Conservation (phyloP, 2,329 filamentous ascomycete genomes). For the Exophiala spinifera region DNA sequence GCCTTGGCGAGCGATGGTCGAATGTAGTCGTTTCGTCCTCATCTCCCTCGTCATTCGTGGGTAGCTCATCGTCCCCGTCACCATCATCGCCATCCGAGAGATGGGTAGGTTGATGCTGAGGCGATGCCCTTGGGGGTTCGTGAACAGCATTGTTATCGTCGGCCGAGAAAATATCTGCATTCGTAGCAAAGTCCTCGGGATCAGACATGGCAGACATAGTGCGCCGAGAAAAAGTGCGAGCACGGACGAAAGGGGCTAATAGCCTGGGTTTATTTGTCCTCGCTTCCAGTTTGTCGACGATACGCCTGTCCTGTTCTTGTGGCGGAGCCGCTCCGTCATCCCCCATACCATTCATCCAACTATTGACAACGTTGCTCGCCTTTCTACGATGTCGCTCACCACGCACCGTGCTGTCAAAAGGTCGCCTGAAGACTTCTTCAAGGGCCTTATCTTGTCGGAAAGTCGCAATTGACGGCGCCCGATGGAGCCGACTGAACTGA, state of each 20-base stretch:
- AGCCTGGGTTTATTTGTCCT: constrained; percentile 47
- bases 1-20: constrained; percentile 6
- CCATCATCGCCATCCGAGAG: constrained; percentile 63
- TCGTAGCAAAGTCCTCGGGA: constrained; percentile 48
- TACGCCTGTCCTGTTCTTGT: constrained; percentile 58
- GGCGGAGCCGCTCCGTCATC: constrained; percentile 55
- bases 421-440: constrained; percentile 82
- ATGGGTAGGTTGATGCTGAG: constrained; percentile 35
- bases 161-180: constrained; percentile 33
- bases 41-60: constrained; percentile 71
- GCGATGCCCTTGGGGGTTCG: constrained; percentile 47
- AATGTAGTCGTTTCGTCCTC: constrained; percentile 36
- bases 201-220: constrained; percentile 57
- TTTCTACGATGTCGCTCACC: constrained; percentile 65
- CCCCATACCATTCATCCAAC: constrained; percentile 78
- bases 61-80: constrained; percentile 86
- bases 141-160: constrained; percentile 38
- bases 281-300: constrained; percentile 57
- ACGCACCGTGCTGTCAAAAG: constrained; percentile 62
- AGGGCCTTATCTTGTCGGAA: constrained; percentile 86
- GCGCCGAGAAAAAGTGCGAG: constrained; percentile 50
- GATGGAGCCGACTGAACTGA: constrained; percentile 62
- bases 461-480: constrained; percentile 83
- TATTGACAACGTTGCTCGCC: constrained; percentile 76
- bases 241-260: constrained; percentile 40